Conservation (phyloP, 257 asterid species). For the Agastache rugosa region DNA sequence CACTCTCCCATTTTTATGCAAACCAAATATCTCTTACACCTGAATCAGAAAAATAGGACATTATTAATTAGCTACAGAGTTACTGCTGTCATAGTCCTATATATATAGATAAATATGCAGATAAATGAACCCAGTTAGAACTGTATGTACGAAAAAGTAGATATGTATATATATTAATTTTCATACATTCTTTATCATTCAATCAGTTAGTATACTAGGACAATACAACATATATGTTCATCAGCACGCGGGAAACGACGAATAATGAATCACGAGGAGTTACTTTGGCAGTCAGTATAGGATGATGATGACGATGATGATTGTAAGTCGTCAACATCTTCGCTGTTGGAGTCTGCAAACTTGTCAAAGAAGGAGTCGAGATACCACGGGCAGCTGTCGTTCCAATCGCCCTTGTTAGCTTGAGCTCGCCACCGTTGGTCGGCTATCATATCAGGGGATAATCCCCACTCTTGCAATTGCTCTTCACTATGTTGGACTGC, state of each 20-base stretch:
- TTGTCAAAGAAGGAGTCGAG: conserved; percentile 58
- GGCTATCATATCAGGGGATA: conserved; percentile 60
- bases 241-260: not conserved
- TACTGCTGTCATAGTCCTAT: no score
- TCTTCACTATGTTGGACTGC: conserved; percentile 56
- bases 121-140: not conserved
- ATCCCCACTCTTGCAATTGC: conserved; percentile 62
- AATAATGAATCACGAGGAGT: conserved; percentile 20
- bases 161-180: no score
- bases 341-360: conserved; percentile 52
- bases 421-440: conserved; percentile 65
- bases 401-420: conserved; percentile 51
- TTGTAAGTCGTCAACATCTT: conserved; percentile 40
- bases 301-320: not conserved
- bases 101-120: no score
- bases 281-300: conserved; percentile 16
- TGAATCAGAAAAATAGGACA: not conserved
- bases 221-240: conserved; percentile 9
- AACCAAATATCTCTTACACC: not conserved
- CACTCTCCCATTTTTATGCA: not conserved
- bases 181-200: not conserved
- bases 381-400: conserved; percentile 56
- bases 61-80: not conserved
- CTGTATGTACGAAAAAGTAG: not conserved
- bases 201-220: conserved; percentile 16